Evolutionary conservation across 1,139 yeast genomes (phyloP).

Genomic region (Hansenula sp.): DNA sequence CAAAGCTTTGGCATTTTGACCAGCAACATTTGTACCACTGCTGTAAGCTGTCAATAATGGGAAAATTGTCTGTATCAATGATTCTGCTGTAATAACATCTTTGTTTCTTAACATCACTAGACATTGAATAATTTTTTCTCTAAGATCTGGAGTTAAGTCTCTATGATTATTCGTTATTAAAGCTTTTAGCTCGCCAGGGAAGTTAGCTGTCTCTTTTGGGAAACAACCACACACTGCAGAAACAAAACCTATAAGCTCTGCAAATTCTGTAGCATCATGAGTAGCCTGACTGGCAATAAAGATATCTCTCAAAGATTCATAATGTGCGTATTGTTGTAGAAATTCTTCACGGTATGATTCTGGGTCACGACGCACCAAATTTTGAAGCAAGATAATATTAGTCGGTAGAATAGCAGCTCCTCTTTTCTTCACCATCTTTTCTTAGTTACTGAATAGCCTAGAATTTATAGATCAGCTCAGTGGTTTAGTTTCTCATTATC

Average conservation of each 20-base stretch:
- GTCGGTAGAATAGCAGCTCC: slow-evolving; percentile 92
- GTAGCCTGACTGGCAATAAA: slow-evolving; percentile 53
- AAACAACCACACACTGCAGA: slow-evolving; percentile 88
- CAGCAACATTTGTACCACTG: slow-evolving; percentile 44
- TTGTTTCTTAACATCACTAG: slow-evolving; percentile 88
- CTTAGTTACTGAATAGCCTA: background rate
- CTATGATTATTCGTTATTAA: slow-evolving; percentile 72
- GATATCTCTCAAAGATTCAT: slow-evolving; percentile 84
- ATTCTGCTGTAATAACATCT: slow-evolving; percentile 74
- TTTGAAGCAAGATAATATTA: slow-evolving; percentile 85
- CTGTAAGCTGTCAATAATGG: slow-evolving; percentile 67
- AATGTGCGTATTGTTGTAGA: slow-evolving; percentile 86
- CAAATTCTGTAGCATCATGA: slow-evolving; percentile 67
- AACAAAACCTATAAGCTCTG: slow-evolving; percentile 83
- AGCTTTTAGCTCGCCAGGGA: slow-evolving; percentile 74
- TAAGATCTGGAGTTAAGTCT: slow-evolving; percentile 74
- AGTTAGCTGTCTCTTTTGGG: slow-evolving; percentile 80
- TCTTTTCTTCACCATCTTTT: slow-evolving; percentile 74
- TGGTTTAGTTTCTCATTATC: background rate
- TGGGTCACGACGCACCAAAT: slow-evolving; percentile 90
- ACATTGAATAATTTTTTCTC: slow-evolving; percentile 89
- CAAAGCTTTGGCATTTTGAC: slow-evolving; percentile 79
- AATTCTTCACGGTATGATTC: slow-evolving; percentile 92
- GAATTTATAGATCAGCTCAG: too few species aligned
- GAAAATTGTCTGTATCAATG: slow-evolving; percentile 78